These are phyloP conservation scores for Ceratocystis eucalypticola DNA, from an alignment of 2,329 filamentous ascomycete genomes.

Conservation along the genomic window DNA sequence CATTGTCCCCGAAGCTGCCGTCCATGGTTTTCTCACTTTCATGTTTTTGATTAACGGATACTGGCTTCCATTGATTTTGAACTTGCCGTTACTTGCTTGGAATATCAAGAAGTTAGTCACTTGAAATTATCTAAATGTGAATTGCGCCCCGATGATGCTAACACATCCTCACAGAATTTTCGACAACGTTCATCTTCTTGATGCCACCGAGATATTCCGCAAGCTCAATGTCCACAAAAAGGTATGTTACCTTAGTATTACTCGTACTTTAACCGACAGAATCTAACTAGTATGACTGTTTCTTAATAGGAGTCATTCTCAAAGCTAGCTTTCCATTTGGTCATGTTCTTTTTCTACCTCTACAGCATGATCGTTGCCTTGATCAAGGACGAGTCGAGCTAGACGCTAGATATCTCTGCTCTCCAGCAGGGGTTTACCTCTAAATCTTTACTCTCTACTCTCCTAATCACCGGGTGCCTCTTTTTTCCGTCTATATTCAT, in stretches of 20 bases:
- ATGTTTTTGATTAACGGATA: slow-evolving; percentile 98
- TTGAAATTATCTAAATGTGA: too few relatives aligned
- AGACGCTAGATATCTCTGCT: slow-evolving; percentile 44
- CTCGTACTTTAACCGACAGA: neutral
- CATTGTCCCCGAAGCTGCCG: slow-evolving; percentile 95
- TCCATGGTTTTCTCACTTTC: slow-evolving; percentile 90
- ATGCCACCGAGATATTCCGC: slow-evolving; percentile 97
- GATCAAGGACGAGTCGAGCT: slow-evolving; percentile 87
- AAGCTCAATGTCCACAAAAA: slow-evolving; percentile 99
- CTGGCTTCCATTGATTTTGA: slow-evolving; percentile 86
- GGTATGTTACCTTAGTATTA: slow-evolving; percentile 35
- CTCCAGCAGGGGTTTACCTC: neutral
- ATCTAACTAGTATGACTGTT: neutral
- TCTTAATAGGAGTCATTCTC: slow-evolving; percentile 76
- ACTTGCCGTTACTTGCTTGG: slow-evolving; percentile 81
- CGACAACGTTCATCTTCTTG: slow-evolving; percentile 91
- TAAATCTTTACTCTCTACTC: neutral
- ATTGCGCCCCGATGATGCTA: slow-evolving; percentile 18
- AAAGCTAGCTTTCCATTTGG: slow-evolving; percentile 94
- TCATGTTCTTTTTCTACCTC: slow-evolving; percentile 99
- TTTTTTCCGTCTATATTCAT: neutral
- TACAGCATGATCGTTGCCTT: slow-evolving; percentile 97
- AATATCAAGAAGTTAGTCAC: slow-evolving; percentile 88
- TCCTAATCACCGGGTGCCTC: neutral
- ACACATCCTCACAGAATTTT: slow-evolving; percentile 53